Conservation (phyloP, 495 filamentous ascomycete genomes). For the Aspergillus olivimuriae region DNA sequence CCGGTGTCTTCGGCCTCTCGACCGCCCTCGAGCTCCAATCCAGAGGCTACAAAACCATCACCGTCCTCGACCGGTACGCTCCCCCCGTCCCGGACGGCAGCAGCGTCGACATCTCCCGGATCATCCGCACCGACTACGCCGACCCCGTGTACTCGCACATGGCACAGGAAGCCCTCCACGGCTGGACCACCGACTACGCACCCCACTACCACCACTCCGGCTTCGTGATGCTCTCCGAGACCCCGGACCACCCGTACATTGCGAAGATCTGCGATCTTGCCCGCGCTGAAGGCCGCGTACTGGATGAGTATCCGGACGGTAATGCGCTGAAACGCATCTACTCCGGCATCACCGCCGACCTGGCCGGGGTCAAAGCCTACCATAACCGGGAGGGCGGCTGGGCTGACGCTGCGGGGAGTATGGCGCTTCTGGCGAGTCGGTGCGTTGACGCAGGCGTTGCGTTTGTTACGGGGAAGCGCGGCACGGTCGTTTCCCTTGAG, state of each 20-base stretch:
- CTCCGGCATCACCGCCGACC: constrained; percentile 18
- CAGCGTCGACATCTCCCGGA: constrained; percentile 58
- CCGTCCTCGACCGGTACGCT: constrained; percentile 50
- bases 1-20: constrained; percentile 27
- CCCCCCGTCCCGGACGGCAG: constrained; percentile 51
- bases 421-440: constrained; percentile 46
- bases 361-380: constrained; percentile 49
- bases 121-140: constrained; percentile 66
- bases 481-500: constrained; percentile 19
- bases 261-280: constrained; percentile 15
- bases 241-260: constrained; percentile 20
- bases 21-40: constrained; percentile 21
- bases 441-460: constrained; percentile 23
- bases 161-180: constrained; percentile 50
- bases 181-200: constrained; percentile 51
- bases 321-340: constrained; percentile 16
- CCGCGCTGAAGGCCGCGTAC: constrained; percentile 10
- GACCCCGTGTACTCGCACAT: constrained; percentile 60
- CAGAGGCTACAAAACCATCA: constrained; percentile 22
- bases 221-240: constrained; percentile 23
- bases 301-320: constrained; percentile 22
- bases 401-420: constrained; percentile 64
- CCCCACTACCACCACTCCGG: constrained; percentile 23
- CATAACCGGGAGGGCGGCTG: constrained; percentile 63
- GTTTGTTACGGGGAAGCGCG: constrained; percentile 24